Percentiles rank a stretch among this genome's conserved stretches.
These are phyloP conservation scores for Helicostylum pulchrum DNA, from an alignment of 192 early-diverging fungal species.

Conservation along the genomic window DNA sequence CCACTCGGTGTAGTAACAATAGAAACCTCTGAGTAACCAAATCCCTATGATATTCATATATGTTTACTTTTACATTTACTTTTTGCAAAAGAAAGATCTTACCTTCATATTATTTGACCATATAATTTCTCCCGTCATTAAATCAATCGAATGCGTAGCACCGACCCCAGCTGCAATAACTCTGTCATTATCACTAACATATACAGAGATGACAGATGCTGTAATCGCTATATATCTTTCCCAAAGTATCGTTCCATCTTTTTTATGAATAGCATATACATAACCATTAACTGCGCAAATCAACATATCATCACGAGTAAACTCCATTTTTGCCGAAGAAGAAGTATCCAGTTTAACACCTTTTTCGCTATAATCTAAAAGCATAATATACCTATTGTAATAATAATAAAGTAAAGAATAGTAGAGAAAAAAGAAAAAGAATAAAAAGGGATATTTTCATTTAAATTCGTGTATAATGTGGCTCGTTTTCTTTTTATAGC, in stretches of 20 bases:
- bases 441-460: no score
- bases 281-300: slow-evolving; percentile 3
- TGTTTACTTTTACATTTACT: neutral
- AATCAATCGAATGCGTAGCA: neutral
- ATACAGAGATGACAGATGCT: slow-evolving; percentile 1
- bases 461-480: no score
- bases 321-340: neutral
- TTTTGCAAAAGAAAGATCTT: neutral
- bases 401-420: no score
- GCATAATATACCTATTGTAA: no score
- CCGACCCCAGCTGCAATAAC: neutral
- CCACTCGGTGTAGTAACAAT: neutral
- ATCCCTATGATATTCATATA: slow-evolving; percentile 1
- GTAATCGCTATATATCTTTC: neutral
- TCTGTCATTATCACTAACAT: slow-evolving; percentile 1
- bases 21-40: slow-evolving; percentile 3
- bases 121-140: neutral
- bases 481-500: no score
- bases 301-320: neutral
- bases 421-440: no score
- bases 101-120: slow-evolving; percentile 5
- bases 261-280: slow-evolving; percentile 2
- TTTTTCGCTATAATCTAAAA: no score
- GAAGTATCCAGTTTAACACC: no score
- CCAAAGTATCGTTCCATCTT: slow-evolving; percentile 2